Conservation (phyloP, 2,329 filamentous ascomycete species). For the Lachnellula cervina region DNA sequence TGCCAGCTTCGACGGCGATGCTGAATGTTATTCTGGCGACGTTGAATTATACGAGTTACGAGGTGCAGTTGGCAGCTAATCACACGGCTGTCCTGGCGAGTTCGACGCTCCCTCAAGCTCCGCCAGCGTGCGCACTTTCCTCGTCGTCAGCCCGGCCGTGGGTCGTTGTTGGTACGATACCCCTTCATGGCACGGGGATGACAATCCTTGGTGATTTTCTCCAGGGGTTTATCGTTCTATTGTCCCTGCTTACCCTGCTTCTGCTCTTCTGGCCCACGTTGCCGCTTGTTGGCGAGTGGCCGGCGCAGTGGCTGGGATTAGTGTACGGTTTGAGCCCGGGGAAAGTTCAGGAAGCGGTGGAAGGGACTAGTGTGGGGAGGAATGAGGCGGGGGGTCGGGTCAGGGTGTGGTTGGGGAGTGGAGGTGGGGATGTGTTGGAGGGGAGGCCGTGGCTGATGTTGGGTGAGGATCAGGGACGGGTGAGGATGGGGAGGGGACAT, state of each 20-base stretch:
- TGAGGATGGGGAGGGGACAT: background rate
- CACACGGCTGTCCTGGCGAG: background rate
- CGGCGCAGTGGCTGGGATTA: constrained; percentile 6
- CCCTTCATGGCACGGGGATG: background rate
- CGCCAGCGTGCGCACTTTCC: background rate
- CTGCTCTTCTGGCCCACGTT: constrained; percentile 2
- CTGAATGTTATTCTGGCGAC: constrained; percentile 2
- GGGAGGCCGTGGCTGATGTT: constrained; percentile 5
- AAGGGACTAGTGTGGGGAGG: constrained; percentile 1
- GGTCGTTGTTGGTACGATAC: background rate
- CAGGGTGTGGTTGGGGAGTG: constrained; percentile 1
- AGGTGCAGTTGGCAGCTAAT: background rate
- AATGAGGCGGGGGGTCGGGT: background rate
- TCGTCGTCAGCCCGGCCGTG: background rate
- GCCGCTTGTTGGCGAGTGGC: constrained; percentile 2
- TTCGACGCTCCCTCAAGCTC: background rate
- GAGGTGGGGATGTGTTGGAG: constrained; percentile 2
- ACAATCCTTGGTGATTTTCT: background rate
- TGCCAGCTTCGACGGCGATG: background rate
- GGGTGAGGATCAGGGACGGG: background rate
- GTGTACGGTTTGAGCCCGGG: background rate
- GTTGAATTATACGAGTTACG: background rate
- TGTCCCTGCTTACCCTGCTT: background rate
- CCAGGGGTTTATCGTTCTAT: background rate
- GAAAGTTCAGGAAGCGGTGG: constrained; percentile 1